Conservation (phyloP, 306 rosid species). For the Mimosa pudica region DNA sequence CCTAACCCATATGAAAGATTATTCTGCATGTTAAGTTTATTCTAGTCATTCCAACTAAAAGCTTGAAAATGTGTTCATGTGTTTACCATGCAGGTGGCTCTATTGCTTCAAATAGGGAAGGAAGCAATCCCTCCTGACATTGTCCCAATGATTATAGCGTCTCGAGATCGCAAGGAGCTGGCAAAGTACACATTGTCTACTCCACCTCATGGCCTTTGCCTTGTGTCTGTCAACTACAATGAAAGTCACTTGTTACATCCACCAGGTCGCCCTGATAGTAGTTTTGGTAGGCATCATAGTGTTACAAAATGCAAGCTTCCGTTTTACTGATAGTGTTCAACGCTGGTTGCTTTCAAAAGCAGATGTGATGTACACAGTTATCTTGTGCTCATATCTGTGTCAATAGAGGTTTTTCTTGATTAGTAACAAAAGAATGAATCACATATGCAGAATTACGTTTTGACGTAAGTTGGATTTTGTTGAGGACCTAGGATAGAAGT, state of each 20-base stretch:
- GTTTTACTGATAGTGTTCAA: conserved; percentile 43
- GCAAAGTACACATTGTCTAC: conserved; percentile 66
- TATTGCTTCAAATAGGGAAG: conserved; percentile 83
- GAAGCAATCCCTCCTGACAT: conserved; percentile 81
- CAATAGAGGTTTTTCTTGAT: background rate
- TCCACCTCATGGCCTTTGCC: conserved; percentile 93
- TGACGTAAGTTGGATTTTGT: conserved; percentile 19
- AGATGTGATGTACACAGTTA: background rate
- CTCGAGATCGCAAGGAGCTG: conserved; percentile 81
- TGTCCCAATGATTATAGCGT: conserved; percentile 67
- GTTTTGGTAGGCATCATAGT: conserved; percentile 75
- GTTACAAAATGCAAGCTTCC: conserved; percentile 84
- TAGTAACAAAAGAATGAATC: conserved; percentile 20
- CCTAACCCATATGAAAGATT: background rate
- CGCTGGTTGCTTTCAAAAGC: background rate
- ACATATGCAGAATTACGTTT: conserved; percentile 15
- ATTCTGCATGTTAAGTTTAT: conserved; percentile 1
- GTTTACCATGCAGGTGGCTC: conserved; percentile 61
- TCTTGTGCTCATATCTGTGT: background rate
- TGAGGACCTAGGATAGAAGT: conserved; percentile 16
- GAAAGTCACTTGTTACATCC: conserved; percentile 77
- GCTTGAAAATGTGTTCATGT: conserved; percentile 12
- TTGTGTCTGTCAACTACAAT: conserved; percentile 64
- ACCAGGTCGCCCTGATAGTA: conserved; percentile 54
- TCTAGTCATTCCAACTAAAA: conserved; percentile 1